Conservation (phyloP, 768 basidiomycete species). For the Termitomyces sp. region DNA sequence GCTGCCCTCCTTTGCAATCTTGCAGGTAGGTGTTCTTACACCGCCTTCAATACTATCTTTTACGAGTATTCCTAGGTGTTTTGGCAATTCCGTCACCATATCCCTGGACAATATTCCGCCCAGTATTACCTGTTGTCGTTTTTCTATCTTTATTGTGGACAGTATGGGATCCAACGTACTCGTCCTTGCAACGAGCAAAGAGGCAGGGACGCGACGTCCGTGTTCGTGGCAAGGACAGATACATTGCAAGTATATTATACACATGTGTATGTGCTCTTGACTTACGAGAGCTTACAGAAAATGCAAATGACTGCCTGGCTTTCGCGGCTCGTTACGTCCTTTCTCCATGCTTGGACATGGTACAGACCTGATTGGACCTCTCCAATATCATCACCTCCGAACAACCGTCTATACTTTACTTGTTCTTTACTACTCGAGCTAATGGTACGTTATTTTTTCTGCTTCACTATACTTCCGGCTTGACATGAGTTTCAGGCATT, state of each 20-base stretch:
- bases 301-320: conserved; percentile 59
- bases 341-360: conserved; percentile 37
- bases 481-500: conserved; percentile 35
- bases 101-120: conserved; percentile 23
- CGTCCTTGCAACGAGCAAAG: conserved; percentile 48
- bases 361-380: conserved; percentile 33
- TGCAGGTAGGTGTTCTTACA: conserved; percentile 34
- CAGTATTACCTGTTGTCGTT: conserved; percentile 43
- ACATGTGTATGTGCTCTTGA: neutral
- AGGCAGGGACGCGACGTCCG: conserved; percentile 70
- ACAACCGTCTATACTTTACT: conserved; percentile 41
- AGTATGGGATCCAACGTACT: conserved; percentile 84
- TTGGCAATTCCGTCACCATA: conserved; percentile 24
- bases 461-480: neutral
- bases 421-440: conserved; percentile 46
- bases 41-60: neutral
- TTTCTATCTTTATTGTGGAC: conserved; percentile 70
- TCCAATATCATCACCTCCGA: conserved; percentile 26
- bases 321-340: conserved; percentile 45
- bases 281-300: conserved; percentile 30
- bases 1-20: conserved; percentile 35
- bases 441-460: conserved; percentile 34
- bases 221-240: conserved; percentile 53
- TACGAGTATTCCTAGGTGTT: conserved; percentile 21
- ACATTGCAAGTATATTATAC: conserved; percentile 44